Percentiles rank a stretch among this genome's conserved stretches.
Evolutionary conservation across 306 rosid genomes (phyloP).

Genomic region (Mimosa pudica): DNA sequence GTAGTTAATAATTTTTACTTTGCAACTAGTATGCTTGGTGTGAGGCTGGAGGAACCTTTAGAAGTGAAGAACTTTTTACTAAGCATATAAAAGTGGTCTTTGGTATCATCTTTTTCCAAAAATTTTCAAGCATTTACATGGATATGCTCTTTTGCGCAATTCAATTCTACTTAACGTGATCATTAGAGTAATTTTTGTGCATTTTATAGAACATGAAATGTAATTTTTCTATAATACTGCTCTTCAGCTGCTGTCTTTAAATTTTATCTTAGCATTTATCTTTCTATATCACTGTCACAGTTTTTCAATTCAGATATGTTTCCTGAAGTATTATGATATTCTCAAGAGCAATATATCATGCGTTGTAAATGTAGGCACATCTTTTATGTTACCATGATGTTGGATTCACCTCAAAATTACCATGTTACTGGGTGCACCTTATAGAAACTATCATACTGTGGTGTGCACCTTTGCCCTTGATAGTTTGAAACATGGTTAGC

Average conservation of each 20-base stretch:
- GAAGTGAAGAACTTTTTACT: not conserved
- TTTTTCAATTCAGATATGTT: conserved; percentile 27
- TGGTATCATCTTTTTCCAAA: not conserved
- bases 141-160: not conserved
- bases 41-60: not conserved
- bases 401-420: too few species aligned
- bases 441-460: too few species aligned
- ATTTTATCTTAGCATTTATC: not conserved
- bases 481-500: not conserved
- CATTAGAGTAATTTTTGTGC: not conserved
- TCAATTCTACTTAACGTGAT: not conserved
- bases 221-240: not conserved
- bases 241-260: not conserved
- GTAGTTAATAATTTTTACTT: not conserved
- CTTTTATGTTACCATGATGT: not conserved
- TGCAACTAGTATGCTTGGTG: not conserved
- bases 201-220: not conserved
- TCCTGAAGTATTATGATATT: not conserved
- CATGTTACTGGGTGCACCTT: too few species aligned
- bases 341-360: not conserved
- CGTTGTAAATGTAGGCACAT: not conserved
- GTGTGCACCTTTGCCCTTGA: not conserved
- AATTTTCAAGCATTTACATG: not conserved
- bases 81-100: not conserved
- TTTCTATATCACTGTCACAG: not conserved